Base-by-base conservation (phyloP, 2,329 filamentous ascomycete genomes). In the Onygena corvina region DNA sequence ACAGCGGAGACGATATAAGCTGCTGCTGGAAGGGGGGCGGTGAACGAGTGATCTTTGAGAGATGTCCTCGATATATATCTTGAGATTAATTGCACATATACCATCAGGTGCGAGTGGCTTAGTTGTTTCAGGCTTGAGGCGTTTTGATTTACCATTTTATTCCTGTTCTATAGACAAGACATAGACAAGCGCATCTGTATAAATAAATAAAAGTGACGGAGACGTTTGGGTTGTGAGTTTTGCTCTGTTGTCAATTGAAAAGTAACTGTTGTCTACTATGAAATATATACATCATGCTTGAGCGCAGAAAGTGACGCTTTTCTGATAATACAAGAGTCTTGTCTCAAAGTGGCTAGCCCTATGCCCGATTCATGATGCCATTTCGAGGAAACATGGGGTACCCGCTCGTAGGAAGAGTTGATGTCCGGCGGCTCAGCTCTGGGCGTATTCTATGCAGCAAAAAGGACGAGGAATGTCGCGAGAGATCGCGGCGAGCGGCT, bases 1-100 rank as follows among this genome's bases (percentile, higher is more conserved):
- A 71, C 80, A 83, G 67, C 77, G 88, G 55, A 94, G 94, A 67
- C 73, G 81, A 68, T 95, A 95, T 63, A 96, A 96, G 69, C 58
- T 86, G 16, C 81, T 95, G 25, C 62, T 75, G 46, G 84, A 92
- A 61, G 71, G 33, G 11, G 30, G 33, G 16, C 36, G 25, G 11
- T 31, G 23, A 46, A n/a, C n/a, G n/a, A n/a, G n/a, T 18, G 20
- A 8, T 8, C 20, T 33, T 20, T 5, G 2, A 23, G 7, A 12
- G 25, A 4, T 20, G 30, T 21, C 27, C 12, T 46, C 7, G 30
- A 29, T 46, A 46, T 23, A 46, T 11, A 46, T 31, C 21, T 31
- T 23, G 27, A n/a, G 30, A 4, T 30, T 30, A n/a, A 31, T 23
- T 46, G 42, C 27, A 46, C 42, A 33, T 46, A 46, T 46, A 33